Conservation (phyloP, 345 rosid genomes). For the Odontarrhena argentea region DNA sequence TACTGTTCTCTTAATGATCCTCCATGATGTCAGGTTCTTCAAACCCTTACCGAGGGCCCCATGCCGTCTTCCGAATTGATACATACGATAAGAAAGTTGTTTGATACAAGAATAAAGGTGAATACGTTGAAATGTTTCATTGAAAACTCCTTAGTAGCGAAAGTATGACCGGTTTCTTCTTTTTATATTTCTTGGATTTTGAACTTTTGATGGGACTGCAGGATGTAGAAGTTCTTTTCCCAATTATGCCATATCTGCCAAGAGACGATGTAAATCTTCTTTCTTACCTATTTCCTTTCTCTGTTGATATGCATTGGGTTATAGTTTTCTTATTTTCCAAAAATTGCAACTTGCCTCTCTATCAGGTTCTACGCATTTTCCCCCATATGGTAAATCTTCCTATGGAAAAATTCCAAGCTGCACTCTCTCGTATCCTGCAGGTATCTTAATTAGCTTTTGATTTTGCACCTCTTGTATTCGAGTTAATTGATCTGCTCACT, state of each 20-base stretch:
- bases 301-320: constrained; percentile 11
- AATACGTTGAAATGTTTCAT: constrained; percentile 27
- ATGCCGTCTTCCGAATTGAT: constrained; percentile 81
- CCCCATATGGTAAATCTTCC: constrained; percentile 84
- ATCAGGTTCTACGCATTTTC: constrained; percentile 65
- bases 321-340: constrained; percentile 15
- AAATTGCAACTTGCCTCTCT: constrained; percentile 23
- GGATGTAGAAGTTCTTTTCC: constrained; percentile 88
- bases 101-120: constrained; percentile 90
- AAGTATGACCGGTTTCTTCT: constrained; percentile 12
- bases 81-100: constrained; percentile 70
- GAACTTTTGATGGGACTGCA: constrained; percentile 50
- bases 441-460: constrained; percentile 45
- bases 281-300: constrained; percentile 12
- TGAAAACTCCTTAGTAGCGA: constrained; percentile 14
- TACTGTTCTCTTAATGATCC: constrained; percentile 22
- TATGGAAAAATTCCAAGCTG: constrained; percentile 76
- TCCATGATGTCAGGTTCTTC: constrained; percentile 68
- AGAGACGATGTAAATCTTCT: constrained; percentile 72
- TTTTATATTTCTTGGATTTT: constrained; percentile 13
- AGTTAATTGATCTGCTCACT: constrained; percentile 22
- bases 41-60: constrained; percentile 75
- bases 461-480: constrained; percentile 18
- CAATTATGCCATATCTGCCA: constrained; percentile 79
- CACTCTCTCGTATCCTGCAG: constrained; percentile 73